Evolutionary conservation across 805 yeast species (phyloP).

Genomic region (Metschnikowia anglica): DNA sequence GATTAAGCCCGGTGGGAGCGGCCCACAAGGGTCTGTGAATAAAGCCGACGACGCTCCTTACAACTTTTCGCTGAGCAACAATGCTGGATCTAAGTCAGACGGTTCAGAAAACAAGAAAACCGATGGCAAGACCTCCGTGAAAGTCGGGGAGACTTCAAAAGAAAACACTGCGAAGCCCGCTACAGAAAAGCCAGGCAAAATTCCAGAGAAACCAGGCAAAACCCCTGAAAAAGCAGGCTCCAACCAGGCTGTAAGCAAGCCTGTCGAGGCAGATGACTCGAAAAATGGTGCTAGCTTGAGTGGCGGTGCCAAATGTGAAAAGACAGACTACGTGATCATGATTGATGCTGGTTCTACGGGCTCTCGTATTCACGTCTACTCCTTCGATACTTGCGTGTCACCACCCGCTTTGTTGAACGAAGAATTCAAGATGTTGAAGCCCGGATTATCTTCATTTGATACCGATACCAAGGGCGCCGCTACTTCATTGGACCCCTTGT

Average conservation of each 20-base stretch:
- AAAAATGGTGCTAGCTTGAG: not conserved
- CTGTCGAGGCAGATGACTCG: not conserved
- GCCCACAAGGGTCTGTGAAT: conserved; percentile 36
- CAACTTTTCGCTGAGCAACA: conserved; percentile 15
- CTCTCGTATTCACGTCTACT: conserved; percentile 91
- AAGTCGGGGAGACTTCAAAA: not conserved
- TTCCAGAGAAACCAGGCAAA: not conserved
- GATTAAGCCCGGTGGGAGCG: conserved; percentile 22
- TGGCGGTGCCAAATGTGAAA: conserved; percentile 24
- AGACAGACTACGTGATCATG: conserved; percentile 80
- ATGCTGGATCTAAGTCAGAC: not conserved
- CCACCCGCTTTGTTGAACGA: conserved; percentile 83
- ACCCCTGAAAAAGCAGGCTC: not conserved
- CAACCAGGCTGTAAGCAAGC: not conserved
- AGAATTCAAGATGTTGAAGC: conserved; percentile 83
- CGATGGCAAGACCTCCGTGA: not conserved
- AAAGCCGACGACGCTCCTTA: conserved; percentile 39
- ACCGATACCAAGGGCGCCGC: conserved; percentile 86
- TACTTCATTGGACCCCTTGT: conserved; percentile 76
- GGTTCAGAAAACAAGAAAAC: not conserved
- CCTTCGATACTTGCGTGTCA: conserved; percentile 80
- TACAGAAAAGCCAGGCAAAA: not conserved
- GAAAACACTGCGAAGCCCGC: conserved; percentile 6
- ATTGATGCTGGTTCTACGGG: conserved; percentile 98
- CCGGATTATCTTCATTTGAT: conserved; percentile 86